Conservation (phyloP, 176 grass and related monocot genomes). For the Eleusine coracana region DNA sequence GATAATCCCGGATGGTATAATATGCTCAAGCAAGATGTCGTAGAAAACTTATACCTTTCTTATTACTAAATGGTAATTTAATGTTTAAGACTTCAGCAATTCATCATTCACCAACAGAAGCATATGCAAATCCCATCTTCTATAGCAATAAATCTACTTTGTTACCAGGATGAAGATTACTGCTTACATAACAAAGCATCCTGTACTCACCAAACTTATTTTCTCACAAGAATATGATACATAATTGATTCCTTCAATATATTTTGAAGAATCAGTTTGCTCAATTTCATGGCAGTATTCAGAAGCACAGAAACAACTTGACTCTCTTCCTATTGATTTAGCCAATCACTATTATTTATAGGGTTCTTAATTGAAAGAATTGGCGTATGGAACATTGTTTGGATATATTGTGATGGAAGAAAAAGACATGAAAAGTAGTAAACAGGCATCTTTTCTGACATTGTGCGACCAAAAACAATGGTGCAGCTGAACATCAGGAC, state of each 20-base stretch:
- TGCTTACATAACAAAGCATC: slow-evolving; percentile 13
- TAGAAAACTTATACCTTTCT: slow-evolving; percentile 13
- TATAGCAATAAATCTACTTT: slow-evolving; percentile 10
- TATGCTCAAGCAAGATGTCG: slow-evolving; percentile 15
- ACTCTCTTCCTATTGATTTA: not conserved
- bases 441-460: not conserved
- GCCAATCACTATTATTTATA: slow-evolving; percentile 16
- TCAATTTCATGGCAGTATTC: slow-evolving; percentile 1
- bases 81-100: slow-evolving; percentile 22
- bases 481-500: slow-evolving; percentile 5
- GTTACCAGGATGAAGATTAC: not conserved
- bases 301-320: slow-evolving; percentile 6
- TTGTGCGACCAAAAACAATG: slow-evolving; percentile 13
- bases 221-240: slow-evolving; percentile 2
- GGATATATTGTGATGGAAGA: not conserved
- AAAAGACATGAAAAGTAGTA: not conserved
- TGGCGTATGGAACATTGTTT: slow-evolving; percentile 6
- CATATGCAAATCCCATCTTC: not conserved
- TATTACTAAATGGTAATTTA: slow-evolving; percentile 1
- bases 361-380: slow-evolving; percentile 21
- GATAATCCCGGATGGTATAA: slow-evolving; percentile 33
- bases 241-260: slow-evolving; percentile 12
- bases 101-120: slow-evolving; percentile 5
- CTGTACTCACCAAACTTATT: not conserved
- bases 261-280: slow-evolving; percentile 29